Conservation (phyloP, 805 yeast species). For the Wickerhamiella occidentalis region DNA sequence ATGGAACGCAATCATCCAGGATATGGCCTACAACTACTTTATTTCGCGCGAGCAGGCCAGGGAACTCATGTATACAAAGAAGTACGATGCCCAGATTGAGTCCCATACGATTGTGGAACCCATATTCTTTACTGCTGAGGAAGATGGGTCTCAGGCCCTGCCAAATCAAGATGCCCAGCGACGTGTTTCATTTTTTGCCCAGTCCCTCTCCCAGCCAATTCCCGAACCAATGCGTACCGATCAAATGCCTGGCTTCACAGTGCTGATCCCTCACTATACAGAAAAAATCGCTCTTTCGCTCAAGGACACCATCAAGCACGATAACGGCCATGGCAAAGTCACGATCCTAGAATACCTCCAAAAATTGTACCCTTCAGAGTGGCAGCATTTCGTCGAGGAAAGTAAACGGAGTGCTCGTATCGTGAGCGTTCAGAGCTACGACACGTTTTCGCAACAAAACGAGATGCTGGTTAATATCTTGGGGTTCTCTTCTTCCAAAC, state of each 20-base stretch:
- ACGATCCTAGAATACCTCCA: slow-evolving; percentile 74
- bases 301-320: slow-evolving; percentile 63
- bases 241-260: slow-evolving; percentile 72
- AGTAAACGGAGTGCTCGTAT: slow-evolving; percentile 33
- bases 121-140: slow-evolving; percentile 66
- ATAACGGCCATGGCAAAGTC: slow-evolving; percentile 47
- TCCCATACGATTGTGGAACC: slow-evolving; percentile 48
- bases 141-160: slow-evolving; percentile 56
- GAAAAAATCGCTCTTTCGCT: slow-evolving; percentile 69
- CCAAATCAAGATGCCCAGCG: slow-evolving; percentile 69
- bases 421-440: slow-evolving; percentile 1
- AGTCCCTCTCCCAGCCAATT: slow-evolving; percentile 75
- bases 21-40: slow-evolving; percentile 73
- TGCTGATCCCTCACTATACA: slow-evolving; percentile 73
- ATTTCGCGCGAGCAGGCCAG: slow-evolving; percentile 62
- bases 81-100: slow-evolving; percentile 27
- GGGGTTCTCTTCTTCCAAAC: slow-evolving; percentile 20
- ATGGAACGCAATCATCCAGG: slow-evolving; percentile 75
- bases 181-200: slow-evolving; percentile 80
- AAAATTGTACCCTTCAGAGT: slow-evolving; percentile 56
- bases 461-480: slow-evolving; percentile 24
- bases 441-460: not conserved
- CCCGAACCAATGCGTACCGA: slow-evolving; percentile 55
- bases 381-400: slow-evolving; percentile 72
- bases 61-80: slow-evolving; percentile 43